phyloP scores from a whole-genome alignment of 2,329 filamentous ascomycete species.

The Alternaria ethzedia region DNA sequence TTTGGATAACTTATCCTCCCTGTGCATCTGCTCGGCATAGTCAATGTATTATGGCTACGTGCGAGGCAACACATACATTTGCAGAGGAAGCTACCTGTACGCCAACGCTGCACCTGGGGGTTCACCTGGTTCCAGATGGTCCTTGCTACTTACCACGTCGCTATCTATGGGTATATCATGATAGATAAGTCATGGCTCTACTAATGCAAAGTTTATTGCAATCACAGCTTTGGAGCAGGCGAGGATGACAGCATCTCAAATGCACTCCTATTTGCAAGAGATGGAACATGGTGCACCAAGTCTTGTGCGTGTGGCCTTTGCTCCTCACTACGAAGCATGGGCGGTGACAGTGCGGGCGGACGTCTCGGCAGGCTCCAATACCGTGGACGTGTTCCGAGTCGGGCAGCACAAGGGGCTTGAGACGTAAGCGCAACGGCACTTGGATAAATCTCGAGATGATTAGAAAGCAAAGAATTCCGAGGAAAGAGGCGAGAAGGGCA shows the following conservation, averaged over 20 bases:
- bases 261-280: background rate
- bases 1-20: background rate
- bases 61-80: background rate
- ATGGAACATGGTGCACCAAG: background rate
- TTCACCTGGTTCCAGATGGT: background rate
- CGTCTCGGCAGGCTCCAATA: background rate
- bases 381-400: background rate
- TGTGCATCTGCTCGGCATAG: background rate
- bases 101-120: background rate
- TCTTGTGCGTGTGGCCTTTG: background rate
- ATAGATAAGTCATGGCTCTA: background rate
- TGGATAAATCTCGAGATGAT: background rate
- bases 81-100: background rate
- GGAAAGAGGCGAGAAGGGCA: constrained; percentile 1
- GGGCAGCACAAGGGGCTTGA: background rate
- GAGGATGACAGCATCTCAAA: background rate
- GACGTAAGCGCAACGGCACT: background rate
- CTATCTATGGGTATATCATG: background rate
- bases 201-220: background rate
- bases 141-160: background rate
- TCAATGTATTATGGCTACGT: background rate
- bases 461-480: background rate
- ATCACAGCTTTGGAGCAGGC: background rate
- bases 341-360: background rate
- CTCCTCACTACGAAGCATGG: background rate